Percentiles rank a stretch among this genome's conserved stretches.
Conservation (phyloP, 1,139 yeast species). For the Candida sanyaensis region DNA sequence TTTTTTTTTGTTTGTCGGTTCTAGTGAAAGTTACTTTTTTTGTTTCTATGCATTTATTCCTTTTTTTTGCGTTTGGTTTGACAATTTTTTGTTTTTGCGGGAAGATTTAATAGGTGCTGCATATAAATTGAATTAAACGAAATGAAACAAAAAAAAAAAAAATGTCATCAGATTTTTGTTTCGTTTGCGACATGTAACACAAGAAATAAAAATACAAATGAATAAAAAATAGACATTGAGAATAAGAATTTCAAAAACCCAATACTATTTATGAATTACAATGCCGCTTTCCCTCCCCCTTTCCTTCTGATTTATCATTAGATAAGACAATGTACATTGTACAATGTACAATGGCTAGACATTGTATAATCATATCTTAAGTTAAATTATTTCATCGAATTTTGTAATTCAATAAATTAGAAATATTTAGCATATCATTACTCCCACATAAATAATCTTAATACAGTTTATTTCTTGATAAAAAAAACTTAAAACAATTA, state of each 20-base stretch:
- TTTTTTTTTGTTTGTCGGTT: not conserved
- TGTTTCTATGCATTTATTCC: not conserved
- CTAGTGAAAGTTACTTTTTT: not conserved
- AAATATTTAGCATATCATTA: too few species aligned
- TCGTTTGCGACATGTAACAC: not conserved
- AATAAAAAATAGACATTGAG: not conserved
- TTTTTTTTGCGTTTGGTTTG: too few species aligned
- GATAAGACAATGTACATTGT: too few species aligned
- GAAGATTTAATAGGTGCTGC: not conserved
- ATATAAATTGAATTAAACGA: not conserved
- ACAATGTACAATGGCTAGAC: too few species aligned
- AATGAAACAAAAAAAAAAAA: not conserved
- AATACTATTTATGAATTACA: not conserved
- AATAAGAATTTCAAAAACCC: not conserved
- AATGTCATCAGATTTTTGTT: not conserved
- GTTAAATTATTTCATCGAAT: too few species aligned
- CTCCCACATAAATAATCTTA: too few species aligned
- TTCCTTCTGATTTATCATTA: not conserved
- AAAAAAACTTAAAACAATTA: too few species aligned
- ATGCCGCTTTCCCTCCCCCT: not conserved
- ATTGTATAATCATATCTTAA: too few species aligned
- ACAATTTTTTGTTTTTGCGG: not conserved
- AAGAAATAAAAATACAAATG: not conserved
- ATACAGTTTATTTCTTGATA: too few species aligned
- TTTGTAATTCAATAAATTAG: too few species aligned